Base-by-base conservation (phyloP, 345 rosid genomes). In the Reutealis trisperma region DNA sequence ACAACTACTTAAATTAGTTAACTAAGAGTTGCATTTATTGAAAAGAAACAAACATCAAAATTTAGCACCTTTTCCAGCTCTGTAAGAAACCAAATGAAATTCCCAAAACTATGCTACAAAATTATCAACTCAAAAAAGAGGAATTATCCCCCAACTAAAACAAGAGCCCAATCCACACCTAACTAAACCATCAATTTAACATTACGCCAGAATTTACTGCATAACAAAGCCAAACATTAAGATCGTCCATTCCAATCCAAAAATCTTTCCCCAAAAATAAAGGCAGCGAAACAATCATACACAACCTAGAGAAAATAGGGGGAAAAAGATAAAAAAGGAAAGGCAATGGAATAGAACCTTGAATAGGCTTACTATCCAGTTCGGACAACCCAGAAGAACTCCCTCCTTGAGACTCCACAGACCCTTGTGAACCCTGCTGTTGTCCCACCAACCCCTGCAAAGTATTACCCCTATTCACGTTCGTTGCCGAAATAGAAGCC, bases 331-430 rank as follows among this genome's bases (percentile, higher is more conserved):
- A 7, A 14, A 19, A 67, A 15, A 19, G 27, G 2, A 32, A 32
- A 61, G 51, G 51, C 51, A 55, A 64, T 34, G 44, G 32, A 57
- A 37, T 0, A 64, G 55, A 57, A 91, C 94, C 93, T 89, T 89
- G 96, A 75, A 77, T 81, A 22, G 86, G 66, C 83, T 82, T 91
- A 68, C 85, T 85, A 63, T 91, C 98, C 22, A 84, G 32, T 78
- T 93, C 98, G 3, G 97, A 88, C 63, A 85, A 44, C 55, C 89
- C 87, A 1, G 90, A 88, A 37, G 87, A 90, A 82, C 91, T 88
- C 58, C 93, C 89, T 32, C 79, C 95, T 41, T 66, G 93, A 51
- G 94, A 84, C 79, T 89, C 99, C 63, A 74, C 75, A 70, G 87
- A 89, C 8, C 87, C 90, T 70, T 82, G 86, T 16, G 97, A 86